Evolutionary conservation across 2,329 filamentous ascomycete species (phyloP).

Genomic region (Ophiocordyceps camponoti-saundersi): DNA sequence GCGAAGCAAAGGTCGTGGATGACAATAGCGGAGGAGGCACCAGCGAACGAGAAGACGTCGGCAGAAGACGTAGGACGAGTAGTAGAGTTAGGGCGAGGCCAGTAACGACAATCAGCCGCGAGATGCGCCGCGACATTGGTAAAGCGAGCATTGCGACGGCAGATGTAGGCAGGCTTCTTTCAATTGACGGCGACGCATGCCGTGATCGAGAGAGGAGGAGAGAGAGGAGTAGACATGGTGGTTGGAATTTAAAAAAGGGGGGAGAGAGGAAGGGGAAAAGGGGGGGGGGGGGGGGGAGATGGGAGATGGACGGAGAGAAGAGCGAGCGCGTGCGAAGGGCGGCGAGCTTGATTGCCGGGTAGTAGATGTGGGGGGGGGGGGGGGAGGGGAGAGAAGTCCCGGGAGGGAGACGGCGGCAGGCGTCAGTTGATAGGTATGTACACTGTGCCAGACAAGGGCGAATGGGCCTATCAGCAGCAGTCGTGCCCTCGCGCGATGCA

Average conservation of each 20-base stretch:
- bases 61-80: constrained; percentile 8
- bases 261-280: neutral
- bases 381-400: no score
- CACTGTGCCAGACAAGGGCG: no score
- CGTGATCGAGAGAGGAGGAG: neutral
- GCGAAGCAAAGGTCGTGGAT: neutral
- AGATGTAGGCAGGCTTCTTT: neutral
- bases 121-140: constrained; percentile 8
- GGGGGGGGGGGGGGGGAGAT: neutral
- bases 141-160: constrained; percentile 4
- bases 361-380: neutral
- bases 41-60: constrained; percentile 1
- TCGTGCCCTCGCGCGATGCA: no score
- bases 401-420: no score
- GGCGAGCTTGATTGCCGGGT: neutral
- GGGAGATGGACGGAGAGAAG: neutral
- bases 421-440: no score
- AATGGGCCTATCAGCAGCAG: no score
- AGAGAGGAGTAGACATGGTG: neutral
- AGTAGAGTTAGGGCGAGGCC: constrained; percentile 6
- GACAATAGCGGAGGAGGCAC: neutral
- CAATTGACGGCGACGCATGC: neutral
- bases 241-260: neutral
- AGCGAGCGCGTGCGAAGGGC: no score
- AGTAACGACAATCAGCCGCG: constrained; percentile 8